These are phyloP conservation scores for Globisporangium iwayamae DNA, from an alignment of 352 stramenopile species.

Conservation along the genomic window DNA sequence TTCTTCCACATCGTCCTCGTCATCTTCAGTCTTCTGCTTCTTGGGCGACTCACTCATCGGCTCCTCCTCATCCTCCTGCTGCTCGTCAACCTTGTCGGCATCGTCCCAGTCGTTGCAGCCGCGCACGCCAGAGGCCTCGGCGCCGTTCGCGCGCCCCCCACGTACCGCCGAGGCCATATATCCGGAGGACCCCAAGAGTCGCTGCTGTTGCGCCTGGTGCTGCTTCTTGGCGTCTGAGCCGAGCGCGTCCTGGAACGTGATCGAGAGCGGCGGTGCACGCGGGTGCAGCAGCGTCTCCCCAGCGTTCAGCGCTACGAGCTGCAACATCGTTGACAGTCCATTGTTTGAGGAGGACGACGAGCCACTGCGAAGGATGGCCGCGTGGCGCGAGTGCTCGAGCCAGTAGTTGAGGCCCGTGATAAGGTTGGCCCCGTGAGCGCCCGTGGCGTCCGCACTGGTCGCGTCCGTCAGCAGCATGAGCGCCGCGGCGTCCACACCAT, in stretches of 20 bases:
- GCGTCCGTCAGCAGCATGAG: slow-evolving; percentile 54
- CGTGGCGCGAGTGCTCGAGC: slow-evolving; percentile 26
- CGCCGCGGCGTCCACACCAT: slow-evolving; percentile 35
- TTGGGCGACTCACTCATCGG: slow-evolving; percentile 13
- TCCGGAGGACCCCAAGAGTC: slow-evolving; percentile 1
- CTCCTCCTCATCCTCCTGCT: slow-evolving; percentile 9
- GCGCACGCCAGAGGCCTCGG: slow-evolving; percentile 20
- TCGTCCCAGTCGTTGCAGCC: slow-evolving; percentile 42
- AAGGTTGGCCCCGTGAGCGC: slow-evolving; percentile 53
- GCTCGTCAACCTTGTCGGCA: slow-evolving; percentile 12
- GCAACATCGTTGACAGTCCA: slow-evolving; percentile 28
- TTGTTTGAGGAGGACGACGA: slow-evolving; percentile 15
- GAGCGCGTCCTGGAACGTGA: slow-evolving; percentile 41
- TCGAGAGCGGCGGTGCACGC: slow-evolving; percentile 59
- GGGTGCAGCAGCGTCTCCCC: slow-evolving; percentile 72
- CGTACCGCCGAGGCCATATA: background rate
- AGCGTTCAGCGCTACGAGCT: slow-evolving; percentile 55
- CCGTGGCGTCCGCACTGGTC: slow-evolving; percentile 45
- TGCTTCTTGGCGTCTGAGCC: slow-evolving; percentile 16
- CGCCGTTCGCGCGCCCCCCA: background rate
- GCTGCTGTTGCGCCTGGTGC: slow-evolving; percentile 5
- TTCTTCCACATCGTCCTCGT: slow-evolving; percentile 8
- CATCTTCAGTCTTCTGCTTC: slow-evolving; percentile 24
- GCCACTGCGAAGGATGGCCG: slow-evolving; percentile 15
- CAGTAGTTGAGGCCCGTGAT: slow-evolving; percentile 56